Conservation (phyloP, 176 grass and related monocot species). For the Carex myosuroides region DNA sequence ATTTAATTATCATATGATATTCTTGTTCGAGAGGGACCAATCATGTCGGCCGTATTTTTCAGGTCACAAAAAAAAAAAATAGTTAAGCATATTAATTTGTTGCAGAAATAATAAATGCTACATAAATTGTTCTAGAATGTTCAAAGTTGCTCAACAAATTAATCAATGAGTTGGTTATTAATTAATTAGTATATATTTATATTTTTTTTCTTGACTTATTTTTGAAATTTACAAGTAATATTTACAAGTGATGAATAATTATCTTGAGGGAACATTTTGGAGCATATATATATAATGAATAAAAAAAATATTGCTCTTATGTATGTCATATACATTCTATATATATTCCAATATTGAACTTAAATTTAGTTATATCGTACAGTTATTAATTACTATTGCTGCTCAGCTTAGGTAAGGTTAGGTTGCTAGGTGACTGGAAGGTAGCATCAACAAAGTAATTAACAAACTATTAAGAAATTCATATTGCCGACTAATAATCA, state of each 20-base stretch:
- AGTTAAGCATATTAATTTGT: too few relatives aligned
- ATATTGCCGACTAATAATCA: constrained; percentile 5
- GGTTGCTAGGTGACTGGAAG: constrained; percentile 14
- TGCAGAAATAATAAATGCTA: not conserved
- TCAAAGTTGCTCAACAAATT: not conserved
- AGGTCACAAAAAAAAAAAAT: constrained; percentile 3
- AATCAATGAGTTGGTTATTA: not conserved
- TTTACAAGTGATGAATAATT: not conserved
- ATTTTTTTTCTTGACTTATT: not conserved
- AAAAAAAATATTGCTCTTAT: not conserved
- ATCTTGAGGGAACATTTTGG: not conserved
- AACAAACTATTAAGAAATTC: not conserved
- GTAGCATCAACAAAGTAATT: constrained; percentile 5
- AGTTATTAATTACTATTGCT: not conserved
- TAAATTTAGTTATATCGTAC: not conserved
- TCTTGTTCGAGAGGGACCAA: not conserved
- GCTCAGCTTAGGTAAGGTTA: constrained; percentile 9
- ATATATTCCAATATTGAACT: too few relatives aligned
- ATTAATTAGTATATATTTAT: not conserved
- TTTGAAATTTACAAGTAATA: not conserved
- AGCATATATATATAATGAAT: not conserved
- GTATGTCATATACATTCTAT: too few relatives aligned
- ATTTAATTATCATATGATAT: constrained; percentile 17
- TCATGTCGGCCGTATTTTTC: not conserved
- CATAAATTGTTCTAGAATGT: not conserved